Evolutionary conservation across 2,329 filamentous ascomycete genomes (phyloP), one percentile per base, ranked within the genome.

Genomic region (Nannizziopsis barbatae): DNA sequence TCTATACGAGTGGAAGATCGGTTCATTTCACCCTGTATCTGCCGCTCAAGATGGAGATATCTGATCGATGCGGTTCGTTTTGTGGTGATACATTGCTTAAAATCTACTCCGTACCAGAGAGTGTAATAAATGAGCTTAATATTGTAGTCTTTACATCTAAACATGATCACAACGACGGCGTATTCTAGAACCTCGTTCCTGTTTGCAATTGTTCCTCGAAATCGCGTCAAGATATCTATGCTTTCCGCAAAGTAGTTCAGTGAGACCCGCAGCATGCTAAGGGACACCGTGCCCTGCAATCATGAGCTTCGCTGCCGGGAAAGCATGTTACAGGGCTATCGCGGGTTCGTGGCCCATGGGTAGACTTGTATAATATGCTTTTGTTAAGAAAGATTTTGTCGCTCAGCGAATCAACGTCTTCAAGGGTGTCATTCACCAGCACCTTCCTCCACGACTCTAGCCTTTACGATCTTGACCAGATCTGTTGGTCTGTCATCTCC

Each of bases 31-130:
- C 79, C 81, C 81, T 81, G 83, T 87, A 87, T 87, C 83, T 87
- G 81, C 83, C 85, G 80, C 83, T 81, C 81, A 84, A 76, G 83
- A 87, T 81, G 68, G 59, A 57, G 52, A 62, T 68, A 71, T 73
- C 73, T 86, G 83, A 86, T 77, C 79, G 80, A 80, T 71, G 83
- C 80, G 74, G 83, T 83, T 87, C 83, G 83, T 73, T 85, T 82
- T 80, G 80, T 62, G 80, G 80, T 76, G 81, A 80, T 77, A 86
- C 81, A 86, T 47, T 37, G 27, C 20, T 47, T 22, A 11, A n/a
- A 3, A n/a, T 36, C 11, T 36, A 36, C 12, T 3, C 33, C n/a
- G n/a, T n/a, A n/a, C n/a, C n/a, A n/a, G 11, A 15, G 12, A 36
- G 3, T 36, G 33, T 36, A 36, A 15, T 4, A n/a, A 15, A 15